Evolutionary conservation across 768 basidiomycete species (phyloP).

Genomic region (Xerocomus spinulosus): DNA sequence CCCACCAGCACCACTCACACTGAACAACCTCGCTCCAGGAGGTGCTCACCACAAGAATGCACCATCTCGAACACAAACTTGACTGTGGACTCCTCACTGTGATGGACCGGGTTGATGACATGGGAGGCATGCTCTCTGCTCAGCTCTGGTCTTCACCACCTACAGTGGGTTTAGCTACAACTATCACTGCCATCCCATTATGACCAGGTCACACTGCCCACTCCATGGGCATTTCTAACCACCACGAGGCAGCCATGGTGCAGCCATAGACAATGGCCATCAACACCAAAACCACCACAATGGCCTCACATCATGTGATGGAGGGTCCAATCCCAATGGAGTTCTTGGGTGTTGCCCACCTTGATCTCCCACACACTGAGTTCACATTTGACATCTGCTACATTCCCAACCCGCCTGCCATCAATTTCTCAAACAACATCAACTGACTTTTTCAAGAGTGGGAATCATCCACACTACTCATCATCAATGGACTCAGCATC

Average conservation of each 20-base stretch:
- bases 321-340: not conserved
- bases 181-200: too few relatives aligned
- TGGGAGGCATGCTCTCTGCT: not conserved
- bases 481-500: not conserved
- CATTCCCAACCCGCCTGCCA: not conserved
- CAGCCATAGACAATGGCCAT: too few relatives aligned
- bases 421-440: conserved; percentile 1
- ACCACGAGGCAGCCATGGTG: too few relatives aligned
- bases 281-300: not conserved
- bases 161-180: too few relatives aligned
- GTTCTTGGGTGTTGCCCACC: not conserved
- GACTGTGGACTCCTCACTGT: not conserved
- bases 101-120: not conserved
- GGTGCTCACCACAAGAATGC: not conserved
- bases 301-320: too few relatives aligned
- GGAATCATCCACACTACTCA: not conserved
- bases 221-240: too few relatives aligned
- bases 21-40: too few relatives aligned
- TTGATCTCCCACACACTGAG: not conserved
- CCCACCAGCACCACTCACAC: too few relatives aligned
- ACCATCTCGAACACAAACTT: not conserved
- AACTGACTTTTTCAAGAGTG: not conserved
- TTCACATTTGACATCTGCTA: not conserved
- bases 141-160: not conserved
- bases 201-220: too few relatives aligned